Evolutionary conservation across 1,139 yeast genomes (phyloP).

Genomic region (Yamadazyma atlantica): DNA sequence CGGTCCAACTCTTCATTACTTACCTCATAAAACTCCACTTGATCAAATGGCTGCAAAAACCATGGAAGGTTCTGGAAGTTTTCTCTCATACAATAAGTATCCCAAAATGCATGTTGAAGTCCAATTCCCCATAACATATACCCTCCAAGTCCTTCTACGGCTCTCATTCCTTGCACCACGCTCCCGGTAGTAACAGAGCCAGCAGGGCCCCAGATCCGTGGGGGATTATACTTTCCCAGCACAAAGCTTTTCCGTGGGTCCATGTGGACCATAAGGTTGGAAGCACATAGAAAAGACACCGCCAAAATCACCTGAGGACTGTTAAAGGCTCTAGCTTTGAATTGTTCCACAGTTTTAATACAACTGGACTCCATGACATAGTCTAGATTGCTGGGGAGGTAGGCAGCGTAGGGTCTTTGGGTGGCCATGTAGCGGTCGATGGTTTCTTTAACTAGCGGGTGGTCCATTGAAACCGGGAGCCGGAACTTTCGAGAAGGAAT

Average conservation of each 20-base stretch:
- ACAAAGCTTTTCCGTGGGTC: conserved; percentile 8
- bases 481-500: conserved; percentile 7
- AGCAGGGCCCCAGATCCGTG: conserved; percentile 8
- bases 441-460: conserved; percentile 8
- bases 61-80: conserved; percentile 55
- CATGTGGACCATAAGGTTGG: conserved; percentile 7
- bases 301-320: conserved; percentile 8
- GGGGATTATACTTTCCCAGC: conserved; percentile 9
- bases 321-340: conserved; percentile 6
- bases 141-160: conserved; percentile 10
- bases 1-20: conserved; percentile 72
- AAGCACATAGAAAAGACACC: conserved; percentile 9
- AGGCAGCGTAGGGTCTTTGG: conserved; percentile 9
- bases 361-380: conserved; percentile 10
- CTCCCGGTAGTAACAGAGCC: conserved; percentile 9
- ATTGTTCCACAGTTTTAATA: conserved; percentile 7
- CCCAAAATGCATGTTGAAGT: conserved; percentile 9
- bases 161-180: conserved; percentile 11
- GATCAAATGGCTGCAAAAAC: conserved; percentile 81
- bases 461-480: conserved; percentile 9
- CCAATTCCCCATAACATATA: conserved; percentile 10
- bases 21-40: conserved; percentile 43
- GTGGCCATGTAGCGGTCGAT: conserved; percentile 6
- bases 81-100: conserved; percentile 7
- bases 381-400: conserved; percentile 6